Conservation (phyloP, 1,139 yeast species). For the Taiozyma sp. region DNA sequence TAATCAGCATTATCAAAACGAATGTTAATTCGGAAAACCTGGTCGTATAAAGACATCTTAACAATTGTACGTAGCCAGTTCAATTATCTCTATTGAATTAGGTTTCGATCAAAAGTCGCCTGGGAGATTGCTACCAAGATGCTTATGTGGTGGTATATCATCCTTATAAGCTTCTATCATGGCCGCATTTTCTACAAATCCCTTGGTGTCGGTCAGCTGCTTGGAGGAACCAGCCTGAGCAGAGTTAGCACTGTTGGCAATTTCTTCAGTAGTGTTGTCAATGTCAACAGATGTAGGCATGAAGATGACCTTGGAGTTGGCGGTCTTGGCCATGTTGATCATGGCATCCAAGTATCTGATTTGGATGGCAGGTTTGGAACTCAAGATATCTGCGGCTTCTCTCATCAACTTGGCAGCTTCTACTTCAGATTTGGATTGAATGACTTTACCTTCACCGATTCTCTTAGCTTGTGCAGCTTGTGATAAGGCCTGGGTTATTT, state of each 20-base stretch:
- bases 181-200: not conserved
- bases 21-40: not conserved
- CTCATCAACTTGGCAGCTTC: conserved; percentile 75
- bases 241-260: not conserved
- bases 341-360: conserved; percentile 77
- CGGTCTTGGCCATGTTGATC: conserved; percentile 62
- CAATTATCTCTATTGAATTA: not conserved
- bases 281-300: conserved; percentile 51
- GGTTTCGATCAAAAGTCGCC: not conserved
- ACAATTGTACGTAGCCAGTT: not conserved
- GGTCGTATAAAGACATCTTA: not conserved
- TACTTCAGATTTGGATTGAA: conserved; percentile 72
- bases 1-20: not conserved
- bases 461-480: conserved; percentile 76
- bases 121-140: not conserved
- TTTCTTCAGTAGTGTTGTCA: conserved; percentile 20
- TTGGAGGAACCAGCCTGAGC: not conserved
- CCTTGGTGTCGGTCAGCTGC: not conserved
- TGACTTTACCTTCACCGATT: conserved; percentile 73
- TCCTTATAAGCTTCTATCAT: conserved; percentile 1
- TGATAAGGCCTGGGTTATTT: conserved; percentile 57
- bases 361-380: conserved; percentile 76
- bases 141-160: not conserved
- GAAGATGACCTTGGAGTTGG: conserved; percentile 64
- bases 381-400: conserved; percentile 72